Evolutionary conservation across 192 early-diverging fungal genomes (phyloP).

Genomic region (Coemansia sp.): DNA sequence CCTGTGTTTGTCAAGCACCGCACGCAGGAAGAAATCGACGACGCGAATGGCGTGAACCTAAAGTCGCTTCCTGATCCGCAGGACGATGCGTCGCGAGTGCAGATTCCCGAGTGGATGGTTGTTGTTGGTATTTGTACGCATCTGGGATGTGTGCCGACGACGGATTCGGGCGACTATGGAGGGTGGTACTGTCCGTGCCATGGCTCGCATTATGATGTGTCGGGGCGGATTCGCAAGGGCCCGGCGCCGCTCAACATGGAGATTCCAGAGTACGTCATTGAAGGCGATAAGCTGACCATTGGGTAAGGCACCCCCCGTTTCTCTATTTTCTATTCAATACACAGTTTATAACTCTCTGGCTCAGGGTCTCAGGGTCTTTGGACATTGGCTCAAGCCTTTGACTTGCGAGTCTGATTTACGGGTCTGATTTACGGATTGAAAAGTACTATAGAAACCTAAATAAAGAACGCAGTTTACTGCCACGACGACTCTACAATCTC

Average conservation of each 20-base stretch:
- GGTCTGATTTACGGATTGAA: not conserved
- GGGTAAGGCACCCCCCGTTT: not conserved
- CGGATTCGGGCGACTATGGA: constrained; percentile 95
- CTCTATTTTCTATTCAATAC: not conserved
- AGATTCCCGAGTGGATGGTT: constrained; percentile 95
- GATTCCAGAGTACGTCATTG: constrained; percentile 76
- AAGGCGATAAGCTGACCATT: constrained; percentile 73
- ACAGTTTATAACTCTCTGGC: not conserved
- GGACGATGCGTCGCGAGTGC: constrained; percentile 82
- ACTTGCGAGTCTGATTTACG: too few relatives aligned
- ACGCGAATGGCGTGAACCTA: constrained; percentile 81
- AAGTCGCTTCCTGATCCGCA: constrained; percentile 85
- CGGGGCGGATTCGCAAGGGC: constrained; percentile 96
- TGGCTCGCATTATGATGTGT: constrained; percentile 99
- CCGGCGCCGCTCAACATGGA: constrained; percentile 98
- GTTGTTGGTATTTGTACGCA: constrained; percentile 88
- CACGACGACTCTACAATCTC: constrained; percentile 91
- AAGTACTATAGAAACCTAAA: not conserved
- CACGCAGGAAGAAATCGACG: constrained; percentile 89
- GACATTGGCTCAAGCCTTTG: too few relatives aligned
- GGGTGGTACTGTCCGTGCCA: constrained; percentile 99
- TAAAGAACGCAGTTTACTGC: constrained; percentile 27
- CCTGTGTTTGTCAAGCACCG: constrained; percentile 97
- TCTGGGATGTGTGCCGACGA: constrained; percentile 97
- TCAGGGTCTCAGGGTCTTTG: too few relatives aligned